Conservation (phyloP, 805 yeast species). For the Maudiozyma serrabonitensis region DNA sequence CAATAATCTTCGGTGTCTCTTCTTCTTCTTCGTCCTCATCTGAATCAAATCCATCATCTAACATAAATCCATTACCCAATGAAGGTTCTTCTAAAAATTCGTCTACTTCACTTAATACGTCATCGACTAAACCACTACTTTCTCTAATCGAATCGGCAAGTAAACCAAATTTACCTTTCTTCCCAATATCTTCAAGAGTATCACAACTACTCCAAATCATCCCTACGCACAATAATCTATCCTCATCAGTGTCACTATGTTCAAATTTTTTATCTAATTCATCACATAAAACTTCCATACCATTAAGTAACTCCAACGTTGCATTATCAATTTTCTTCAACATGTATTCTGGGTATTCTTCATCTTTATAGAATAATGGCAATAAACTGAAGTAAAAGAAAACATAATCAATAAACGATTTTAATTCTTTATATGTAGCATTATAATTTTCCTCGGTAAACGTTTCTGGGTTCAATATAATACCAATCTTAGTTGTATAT, state of each 20-base stretch:
- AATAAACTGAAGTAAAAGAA: conserved; percentile 19
- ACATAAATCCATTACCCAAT: conserved; percentile 32
- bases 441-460: conserved; percentile 14
- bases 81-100: conserved; percentile 63
- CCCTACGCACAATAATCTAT: conserved; percentile 52
- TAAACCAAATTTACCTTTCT: conserved; percentile 45
- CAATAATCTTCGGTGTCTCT: conserved; percentile 19
- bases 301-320: conserved; percentile 16
- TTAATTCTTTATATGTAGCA: conserved; percentile 23
- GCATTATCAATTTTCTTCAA: conserved; percentile 13
- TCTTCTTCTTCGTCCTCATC: conserved; percentile 27
- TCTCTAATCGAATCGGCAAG: conserved; percentile 35
- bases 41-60: conserved; percentile 23
- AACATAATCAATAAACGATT: conserved; percentile 18
- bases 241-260: conserved; percentile 24
- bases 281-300: conserved; percentile 13
- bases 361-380: conserved; percentile 23
- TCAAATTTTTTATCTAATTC: conserved; percentile 15
- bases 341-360: conserved; percentile 16
- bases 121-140: conserved; percentile 38
- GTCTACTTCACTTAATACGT: conserved; percentile 55
- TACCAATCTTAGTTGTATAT: conserved; percentile 59
- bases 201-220: conserved; percentile 66
- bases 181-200: conserved; percentile 32
- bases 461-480: conserved; percentile 20